Evolutionary conservation across 2,329 filamentous ascomycete species (phyloP), one percentile per base, ranked within the genome.

Genomic region (Davidsoniella neocaledoniae): DNA sequence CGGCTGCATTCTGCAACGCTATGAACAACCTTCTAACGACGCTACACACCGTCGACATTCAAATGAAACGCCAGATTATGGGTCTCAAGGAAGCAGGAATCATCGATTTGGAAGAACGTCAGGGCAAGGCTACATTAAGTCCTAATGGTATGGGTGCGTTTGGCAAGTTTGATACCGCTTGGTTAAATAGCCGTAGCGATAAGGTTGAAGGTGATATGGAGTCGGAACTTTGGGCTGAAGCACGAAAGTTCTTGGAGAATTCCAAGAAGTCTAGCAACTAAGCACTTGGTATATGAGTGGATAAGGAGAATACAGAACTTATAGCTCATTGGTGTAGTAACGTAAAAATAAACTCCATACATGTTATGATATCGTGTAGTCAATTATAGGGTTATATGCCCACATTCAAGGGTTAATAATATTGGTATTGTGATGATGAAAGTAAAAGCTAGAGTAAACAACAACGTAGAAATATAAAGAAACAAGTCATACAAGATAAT

Each of bases 131-230:
- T 41, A 67, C 68, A 8, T 56, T 76, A 55, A 66, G 77, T 60
- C 70, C 78, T 38, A 67, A 76, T 42, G 75, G 71, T 38, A 64
- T 69, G 51, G 76, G 70, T 19, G 70, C 69, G 57, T 73, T 77
- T 33, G 75, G 74, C 8, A 68, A 66, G 25, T 69, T 95, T 48
- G 88, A 95, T 60, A 81, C 93, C 12, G 88, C 88, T 29, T 90
- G 84, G 77, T 65, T 96, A 58, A 96, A 95, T 61, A 88, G 85
- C 58, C 75, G 86, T 51, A 86, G 84, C 54, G 82, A 84, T 55
- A 81, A 81, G 55, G 83, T 93, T 19, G 85, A 85, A 51, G 76
- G 80, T 58, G 82, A 86, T 55, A 91, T 90, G 72, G 86, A 93
- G 60, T 76, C 76, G 2, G 86, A 95, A 65, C 66, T 94, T 42